A percentile compares a stretch with the other conserved stretches of the same genome.
Conservation (phyloP, 2,329 filamentous ascomycete genomes). For the Ophiostoma angusticollis region DNA sequence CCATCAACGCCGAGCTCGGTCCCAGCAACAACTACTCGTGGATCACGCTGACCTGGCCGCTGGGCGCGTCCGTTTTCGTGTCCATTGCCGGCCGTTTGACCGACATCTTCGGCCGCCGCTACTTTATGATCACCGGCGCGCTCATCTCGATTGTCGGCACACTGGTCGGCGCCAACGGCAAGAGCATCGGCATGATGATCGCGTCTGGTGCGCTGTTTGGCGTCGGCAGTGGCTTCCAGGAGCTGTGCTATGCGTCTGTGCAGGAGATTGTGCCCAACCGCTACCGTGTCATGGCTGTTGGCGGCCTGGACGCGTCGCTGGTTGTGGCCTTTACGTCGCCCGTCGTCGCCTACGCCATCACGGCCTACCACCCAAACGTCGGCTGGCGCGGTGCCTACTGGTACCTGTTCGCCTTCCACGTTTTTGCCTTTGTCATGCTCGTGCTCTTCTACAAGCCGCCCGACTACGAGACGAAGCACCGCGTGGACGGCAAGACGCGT, state of each 20-base stretch:
- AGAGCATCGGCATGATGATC: conserved; percentile 9
- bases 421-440: conserved; percentile 14
- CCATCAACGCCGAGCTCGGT: conserved; percentile 23
- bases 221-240: conserved; percentile 9
- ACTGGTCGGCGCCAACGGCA: conserved; percentile 7
- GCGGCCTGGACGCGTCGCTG: conserved; percentile 6
- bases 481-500: conserved; percentile 17
- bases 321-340: conserved; percentile 7
- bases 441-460: conserved; percentile 24
- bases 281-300: conserved; percentile 10
- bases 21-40: conserved; percentile 22
- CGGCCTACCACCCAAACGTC: conserved; percentile 18
- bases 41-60: conserved; percentile 23
- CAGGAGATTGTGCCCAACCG: conserved; percentile 11
- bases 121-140: conserved; percentile 8
- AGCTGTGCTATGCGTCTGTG: conserved; percentile 23
- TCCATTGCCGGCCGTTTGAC: conserved; percentile 13
- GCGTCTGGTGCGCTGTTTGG: conserved; percentile 8
- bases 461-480: conserved; percentile 23
- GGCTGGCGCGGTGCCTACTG: conserved; percentile 16
- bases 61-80: conserved; percentile 15
- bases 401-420: conserved; percentile 16
- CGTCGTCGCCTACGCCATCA: conserved; percentile 22
- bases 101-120: conserved; percentile 10
- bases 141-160: conserved; percentile 7